These are phyloP conservation scores for Candida odintsovae DNA, from an alignment of 805 yeast species.

Conservation along the genomic window DNA sequence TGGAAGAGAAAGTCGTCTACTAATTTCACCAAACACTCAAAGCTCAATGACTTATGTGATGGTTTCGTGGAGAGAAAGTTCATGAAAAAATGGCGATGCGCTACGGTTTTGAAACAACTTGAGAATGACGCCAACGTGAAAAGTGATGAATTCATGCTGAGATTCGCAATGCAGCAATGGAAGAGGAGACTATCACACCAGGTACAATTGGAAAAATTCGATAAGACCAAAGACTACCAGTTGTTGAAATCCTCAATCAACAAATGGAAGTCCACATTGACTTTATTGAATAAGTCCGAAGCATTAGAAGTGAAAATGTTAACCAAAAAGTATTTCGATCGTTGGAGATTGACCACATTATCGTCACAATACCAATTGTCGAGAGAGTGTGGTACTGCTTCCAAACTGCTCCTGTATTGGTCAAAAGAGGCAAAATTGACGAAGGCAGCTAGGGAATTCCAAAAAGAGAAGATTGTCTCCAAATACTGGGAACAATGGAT, in stretches of 20 bases:
- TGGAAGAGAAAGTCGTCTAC: conserved; percentile 12
- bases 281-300: background rate
- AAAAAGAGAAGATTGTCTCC: background rate
- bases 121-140: conserved; percentile 6
- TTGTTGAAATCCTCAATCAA: background rate
- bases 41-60: background rate
- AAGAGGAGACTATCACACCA: conserved; percentile 7
- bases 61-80: background rate
- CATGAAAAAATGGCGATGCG: conserved; percentile 7
- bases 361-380: background rate
- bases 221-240: background rate
- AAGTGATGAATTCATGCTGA: conserved; percentile 8
- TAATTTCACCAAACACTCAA: background rate
- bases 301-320: background rate
- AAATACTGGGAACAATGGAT: conserved; percentile 10
- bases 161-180: conserved; percentile 14
- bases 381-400: conserved; percentile 3
- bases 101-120: conserved; percentile 1
- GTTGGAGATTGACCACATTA: conserved; percentile 9
- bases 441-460: background rate
- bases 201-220: conserved; percentile 2
- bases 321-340: conserved; percentile 1
- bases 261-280: conserved; percentile 10
- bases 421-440: background rate
- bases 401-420: conserved; percentile 1